A percentile compares a stretch with the other conserved stretches of the same genome.
phyloP scores from a whole-genome alignment of 2,329 filamentous ascomycete genomes.

The Beauveria australis region DNA sequence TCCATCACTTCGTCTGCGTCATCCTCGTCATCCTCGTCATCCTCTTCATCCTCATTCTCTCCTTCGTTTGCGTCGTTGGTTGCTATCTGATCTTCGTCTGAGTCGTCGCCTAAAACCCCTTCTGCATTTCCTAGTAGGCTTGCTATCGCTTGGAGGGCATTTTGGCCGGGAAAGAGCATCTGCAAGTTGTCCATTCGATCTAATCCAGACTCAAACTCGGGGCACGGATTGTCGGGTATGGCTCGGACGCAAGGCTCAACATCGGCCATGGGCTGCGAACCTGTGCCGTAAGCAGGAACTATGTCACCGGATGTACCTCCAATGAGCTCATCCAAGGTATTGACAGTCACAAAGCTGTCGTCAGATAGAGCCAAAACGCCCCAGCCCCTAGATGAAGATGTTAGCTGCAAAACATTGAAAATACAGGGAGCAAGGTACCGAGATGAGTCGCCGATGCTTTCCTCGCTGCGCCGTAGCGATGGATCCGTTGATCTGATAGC shows the following conservation, averaged over 20 bases:
- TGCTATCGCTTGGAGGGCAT: constrained; percentile 3
- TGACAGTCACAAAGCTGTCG: constrained; percentile 33
- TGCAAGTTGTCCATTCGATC: neutral
- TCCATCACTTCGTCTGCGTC: constrained; percentile 14
- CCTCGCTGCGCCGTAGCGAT: constrained; percentile 20
- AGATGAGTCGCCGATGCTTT: constrained; percentile 21
- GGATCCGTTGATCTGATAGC: constrained; percentile 17
- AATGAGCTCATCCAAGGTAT: constrained; percentile 25
- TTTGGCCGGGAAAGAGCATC: neutral
- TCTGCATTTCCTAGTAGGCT: neutral
- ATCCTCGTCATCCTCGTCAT: constrained; percentile 13
- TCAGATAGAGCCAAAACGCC: constrained; percentile 39
- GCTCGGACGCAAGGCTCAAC: constrained; percentile 17
- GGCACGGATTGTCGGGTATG: constrained; percentile 23
- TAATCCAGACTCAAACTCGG: neutral
- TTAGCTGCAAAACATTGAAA: neutral
- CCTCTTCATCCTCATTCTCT: neutral
- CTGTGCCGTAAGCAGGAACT: neutral
- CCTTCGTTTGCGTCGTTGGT: constrained; percentile 10
- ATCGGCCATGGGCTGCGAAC: constrained; percentile 19
- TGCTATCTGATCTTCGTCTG: constrained; percentile 5
- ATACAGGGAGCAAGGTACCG: constrained; percentile 15
- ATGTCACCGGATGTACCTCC: constrained; percentile 19
- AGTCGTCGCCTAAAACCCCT: neutral
- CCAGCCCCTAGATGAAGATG: constrained; percentile 32